Base-by-base conservation (phyloP, 2,329 filamentous ascomycete species). In the Venturia asperata region DNA sequence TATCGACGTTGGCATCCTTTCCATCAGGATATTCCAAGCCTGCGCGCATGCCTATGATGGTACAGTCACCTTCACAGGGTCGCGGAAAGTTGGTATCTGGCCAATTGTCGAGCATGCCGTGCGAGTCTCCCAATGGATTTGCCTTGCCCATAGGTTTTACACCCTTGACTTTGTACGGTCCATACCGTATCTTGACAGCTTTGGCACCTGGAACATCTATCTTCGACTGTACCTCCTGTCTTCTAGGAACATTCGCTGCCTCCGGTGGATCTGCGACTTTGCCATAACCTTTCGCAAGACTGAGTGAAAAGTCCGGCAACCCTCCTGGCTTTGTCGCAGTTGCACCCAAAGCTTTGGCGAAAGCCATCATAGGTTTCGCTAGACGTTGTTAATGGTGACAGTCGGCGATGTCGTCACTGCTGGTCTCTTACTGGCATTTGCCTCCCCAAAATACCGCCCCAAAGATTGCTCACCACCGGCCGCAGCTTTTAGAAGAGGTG, bases 11-110 rank as follows among this genome's bases (percentile, higher is more conserved):
- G 19, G 64, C 64, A 30, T 43, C 61, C 34, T 24, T 65, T 19
- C 64, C 64, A 24, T 65, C 58, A 13, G 41, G 21, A 49, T 65
- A 65, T n/a, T 65, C 64, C 6, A 65, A 34, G 13, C 56, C 64
- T 19, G 64, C 55, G 30, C 45, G 34, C 64, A 65, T 61, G 13
- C 64, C 64, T 30, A 65, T 61, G 42, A 65, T 62, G 1, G 64
- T 65, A 43, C 64, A 65, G 37, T 65, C 43, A n/a, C 64, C 64
- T 24, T 65, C 56, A 45, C 64, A 65, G 6, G 64, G 64, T 60
- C 39, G 62, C 15, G 34, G 47, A 41, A 62, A 45, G 21, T 41
- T 19, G 4, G 55, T 61, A 5, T 65, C 58, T 1, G 61, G 61
- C 21, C 52, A 66, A 15, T 66, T 66, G 17, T 41, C 42, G 19